A percentile compares a stretch with the other conserved stretches of the same genome.
These are phyloP conservation scores for Hysterangium stoloniferum DNA, from an alignment of 768 basidiomycete species.

Conservation along the genomic window DNA sequence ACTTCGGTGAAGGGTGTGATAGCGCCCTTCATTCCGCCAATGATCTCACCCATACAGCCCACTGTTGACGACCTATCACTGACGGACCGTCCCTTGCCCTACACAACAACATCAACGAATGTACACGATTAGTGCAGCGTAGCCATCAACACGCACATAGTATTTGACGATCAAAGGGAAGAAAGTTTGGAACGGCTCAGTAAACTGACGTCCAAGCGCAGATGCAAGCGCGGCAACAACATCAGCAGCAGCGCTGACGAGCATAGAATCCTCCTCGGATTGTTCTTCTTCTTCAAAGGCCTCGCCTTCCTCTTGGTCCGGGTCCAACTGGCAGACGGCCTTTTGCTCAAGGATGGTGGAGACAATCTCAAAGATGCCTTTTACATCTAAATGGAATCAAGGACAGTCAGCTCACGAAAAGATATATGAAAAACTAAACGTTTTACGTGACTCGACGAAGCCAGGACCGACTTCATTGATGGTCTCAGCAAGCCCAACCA, in stretches of 20 bases:
- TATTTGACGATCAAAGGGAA: constrained; percentile 85
- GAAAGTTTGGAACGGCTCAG: constrained; percentile 76
- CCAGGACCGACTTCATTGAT: constrained; percentile 89
- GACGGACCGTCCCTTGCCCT: constrained; percentile 82
- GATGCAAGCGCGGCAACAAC: constrained; percentile 85
- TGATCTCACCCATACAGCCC: constrained; percentile 92
- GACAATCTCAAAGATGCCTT: constrained; percentile 73
- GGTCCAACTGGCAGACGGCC: constrained; percentile 93
- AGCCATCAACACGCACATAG: constrained; percentile 52
- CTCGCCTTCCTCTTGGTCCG: constrained; percentile 83
- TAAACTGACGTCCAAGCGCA: constrained; percentile 80
- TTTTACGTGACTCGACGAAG: constrained; percentile 69
- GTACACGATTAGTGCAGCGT: background rate
- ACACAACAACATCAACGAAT: constrained; percentile 5
- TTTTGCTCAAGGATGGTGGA: constrained; percentile 87
- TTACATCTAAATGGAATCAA: constrained; percentile 53
- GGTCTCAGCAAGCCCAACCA: constrained; percentile 83
- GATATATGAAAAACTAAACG: background rate
- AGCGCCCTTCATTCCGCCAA: constrained; percentile 80
- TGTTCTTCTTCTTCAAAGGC: constrained; percentile 78
- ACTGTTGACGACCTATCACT: constrained; percentile 91
- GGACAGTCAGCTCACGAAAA: constrained; percentile 11
- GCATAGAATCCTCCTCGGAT: constrained; percentile 93
- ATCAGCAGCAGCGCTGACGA: constrained; percentile 91
- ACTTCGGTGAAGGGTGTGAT: constrained; percentile 76